These are phyloP conservation scores for Ophiosphaerella narmari DNA, from an alignment of 2,329 filamentous ascomycete genomes.

Conservation along the genomic window DNA sequence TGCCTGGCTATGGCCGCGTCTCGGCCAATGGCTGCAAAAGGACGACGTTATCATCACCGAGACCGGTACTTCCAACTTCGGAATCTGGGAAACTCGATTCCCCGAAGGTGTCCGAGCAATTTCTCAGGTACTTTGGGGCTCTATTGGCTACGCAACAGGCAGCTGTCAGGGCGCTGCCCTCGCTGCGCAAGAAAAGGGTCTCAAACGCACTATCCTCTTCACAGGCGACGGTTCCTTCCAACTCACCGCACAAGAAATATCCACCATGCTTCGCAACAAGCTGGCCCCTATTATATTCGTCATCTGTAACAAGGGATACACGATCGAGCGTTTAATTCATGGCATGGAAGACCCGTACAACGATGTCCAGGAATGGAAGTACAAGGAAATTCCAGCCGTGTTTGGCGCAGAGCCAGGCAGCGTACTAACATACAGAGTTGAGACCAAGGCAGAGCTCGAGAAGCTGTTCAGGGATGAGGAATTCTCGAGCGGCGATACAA, in stretches of 20 bases:
- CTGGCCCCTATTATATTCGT: conserved; percentile 82
- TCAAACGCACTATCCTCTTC: conserved; percentile 75
- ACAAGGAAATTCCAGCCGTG: conserved; percentile 65
- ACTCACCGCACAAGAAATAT: conserved; percentile 80
- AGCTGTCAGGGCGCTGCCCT: conserved; percentile 72
- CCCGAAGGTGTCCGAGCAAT: conserved; percentile 77
- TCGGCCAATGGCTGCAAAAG: conserved; percentile 72
- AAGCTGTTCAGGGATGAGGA: conserved; percentile 65
- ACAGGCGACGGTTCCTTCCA: conserved; percentile 90
- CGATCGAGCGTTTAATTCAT: conserved; percentile 87
- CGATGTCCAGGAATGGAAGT: conserved; percentile 77
- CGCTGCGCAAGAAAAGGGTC: conserved; percentile 68
- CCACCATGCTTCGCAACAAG: conserved; percentile 77
- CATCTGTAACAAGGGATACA: conserved; percentile 87
- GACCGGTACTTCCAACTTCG: conserved; percentile 86
- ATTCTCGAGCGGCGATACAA: conserved; percentile 55
- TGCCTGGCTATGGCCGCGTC: conserved; percentile 75
- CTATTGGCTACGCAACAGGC: conserved; percentile 68
- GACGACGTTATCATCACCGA: conserved; percentile 83
- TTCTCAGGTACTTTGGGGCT: conserved; percentile 76
- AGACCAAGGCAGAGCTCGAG: conserved; percentile 71
- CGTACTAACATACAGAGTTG: conserved; percentile 68
- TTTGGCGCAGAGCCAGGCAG: conserved; percentile 67
- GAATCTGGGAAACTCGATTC: conserved; percentile 84
- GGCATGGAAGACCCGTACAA: conserved; percentile 81